Conservation (phyloP, 2,329 filamentous ascomycete species). For the Aspergillus tamarii region DNA sequence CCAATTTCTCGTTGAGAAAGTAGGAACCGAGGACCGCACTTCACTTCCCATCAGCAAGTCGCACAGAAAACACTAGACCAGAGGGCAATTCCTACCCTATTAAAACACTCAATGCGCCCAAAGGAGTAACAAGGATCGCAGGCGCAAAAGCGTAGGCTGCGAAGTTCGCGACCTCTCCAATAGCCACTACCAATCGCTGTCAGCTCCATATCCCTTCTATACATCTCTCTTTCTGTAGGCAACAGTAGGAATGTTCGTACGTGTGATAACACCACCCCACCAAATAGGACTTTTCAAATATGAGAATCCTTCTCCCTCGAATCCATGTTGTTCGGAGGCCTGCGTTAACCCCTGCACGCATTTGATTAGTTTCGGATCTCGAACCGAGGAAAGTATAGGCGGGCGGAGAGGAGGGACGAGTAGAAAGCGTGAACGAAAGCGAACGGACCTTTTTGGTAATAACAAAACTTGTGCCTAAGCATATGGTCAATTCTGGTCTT, state of each 20-base stretch:
- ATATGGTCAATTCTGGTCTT: slow-evolving; percentile 15
- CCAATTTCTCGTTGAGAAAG: slow-evolving; percentile 86
- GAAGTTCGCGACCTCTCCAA: slow-evolving; percentile 96
- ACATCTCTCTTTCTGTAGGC: background rate
- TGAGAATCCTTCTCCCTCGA: slow-evolving; percentile 93
- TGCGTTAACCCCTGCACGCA: slow-evolving; percentile 76
- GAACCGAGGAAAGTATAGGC: slow-evolving; percentile 12
- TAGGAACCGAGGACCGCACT: slow-evolving; percentile 92
- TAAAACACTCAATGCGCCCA: slow-evolving; percentile 90
- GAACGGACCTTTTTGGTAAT: slow-evolving; percentile 91
- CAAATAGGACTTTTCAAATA: slow-evolving; percentile 94
- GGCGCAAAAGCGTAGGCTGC: slow-evolving; percentile 97
- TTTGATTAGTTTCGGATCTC: slow-evolving; percentile 24
- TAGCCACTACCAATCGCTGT: slow-evolving; percentile 66
- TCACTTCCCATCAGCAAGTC: slow-evolving; percentile 22
- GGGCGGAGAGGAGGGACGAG: slow-evolving; percentile 9
- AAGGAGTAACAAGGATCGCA: slow-evolving; percentile 94
- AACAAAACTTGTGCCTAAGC: slow-evolving; percentile 87
- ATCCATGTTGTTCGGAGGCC: slow-evolving; percentile 87
- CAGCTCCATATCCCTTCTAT: slow-evolving; percentile 11
- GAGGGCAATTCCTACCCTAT: slow-evolving; percentile 63
- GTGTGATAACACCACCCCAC: slow-evolving; percentile 92
- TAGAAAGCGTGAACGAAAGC: slow-evolving; percentile 6
- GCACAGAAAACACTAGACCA: slow-evolving; percentile 5
- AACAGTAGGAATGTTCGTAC: slow-evolving; percentile 56